Evolutionary conservation across 768 basidiomycete genomes (phyloP).

Genomic region (Asterophora parasitica): DNA sequence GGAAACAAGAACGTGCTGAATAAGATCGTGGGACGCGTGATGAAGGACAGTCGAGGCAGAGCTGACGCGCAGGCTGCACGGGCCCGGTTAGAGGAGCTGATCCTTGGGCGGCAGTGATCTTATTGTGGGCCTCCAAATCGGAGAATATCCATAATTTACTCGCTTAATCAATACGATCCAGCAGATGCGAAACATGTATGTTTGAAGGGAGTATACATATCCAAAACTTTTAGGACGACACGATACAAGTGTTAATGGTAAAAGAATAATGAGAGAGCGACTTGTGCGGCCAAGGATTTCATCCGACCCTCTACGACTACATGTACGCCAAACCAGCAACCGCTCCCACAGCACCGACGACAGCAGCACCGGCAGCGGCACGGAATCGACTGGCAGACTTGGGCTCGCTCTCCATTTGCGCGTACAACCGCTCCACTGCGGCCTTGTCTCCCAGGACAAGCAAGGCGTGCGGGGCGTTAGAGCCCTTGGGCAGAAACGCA

Average conservation of each 20-base stretch:
- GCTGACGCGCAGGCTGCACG: slow-evolving; percentile 67
- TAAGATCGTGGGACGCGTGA: slow-evolving; percentile 79
- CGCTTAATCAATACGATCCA: too few species aligned
- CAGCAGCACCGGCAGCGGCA: slow-evolving; percentile 51
- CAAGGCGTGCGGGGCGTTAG: slow-evolving; percentile 34
- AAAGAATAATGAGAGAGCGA: not conserved
- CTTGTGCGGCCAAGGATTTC: too few species aligned
- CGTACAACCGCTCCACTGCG: slow-evolving; percentile 37
- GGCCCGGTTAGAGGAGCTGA: slow-evolving; percentile 43
- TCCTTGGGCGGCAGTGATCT: slow-evolving; percentile 19
- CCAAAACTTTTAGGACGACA: not conserved
- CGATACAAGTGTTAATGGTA: not conserved
- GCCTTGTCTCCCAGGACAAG: slow-evolving; percentile 50
- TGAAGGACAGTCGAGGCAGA: slow-evolving; percentile 75
- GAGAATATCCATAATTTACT: too few species aligned
- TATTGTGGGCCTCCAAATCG: not conserved
- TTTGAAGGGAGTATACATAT: too few species aligned
- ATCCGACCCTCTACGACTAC: slow-evolving; percentile 11
- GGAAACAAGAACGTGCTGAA: slow-evolving; percentile 79
- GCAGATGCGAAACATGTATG: too few species aligned
- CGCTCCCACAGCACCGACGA: slow-evolving; percentile 57
- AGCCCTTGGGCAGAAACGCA: slow-evolving; percentile 33
- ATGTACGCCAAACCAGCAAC: slow-evolving; percentile 56
- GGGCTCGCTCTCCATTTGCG: slow-evolving; percentile 28
- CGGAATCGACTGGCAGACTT: slow-evolving; percentile 25